Evolutionary conservation across 2,329 filamentous ascomycete genomes (phyloP).

Genomic region (Delphinella strobiligena): DNA sequence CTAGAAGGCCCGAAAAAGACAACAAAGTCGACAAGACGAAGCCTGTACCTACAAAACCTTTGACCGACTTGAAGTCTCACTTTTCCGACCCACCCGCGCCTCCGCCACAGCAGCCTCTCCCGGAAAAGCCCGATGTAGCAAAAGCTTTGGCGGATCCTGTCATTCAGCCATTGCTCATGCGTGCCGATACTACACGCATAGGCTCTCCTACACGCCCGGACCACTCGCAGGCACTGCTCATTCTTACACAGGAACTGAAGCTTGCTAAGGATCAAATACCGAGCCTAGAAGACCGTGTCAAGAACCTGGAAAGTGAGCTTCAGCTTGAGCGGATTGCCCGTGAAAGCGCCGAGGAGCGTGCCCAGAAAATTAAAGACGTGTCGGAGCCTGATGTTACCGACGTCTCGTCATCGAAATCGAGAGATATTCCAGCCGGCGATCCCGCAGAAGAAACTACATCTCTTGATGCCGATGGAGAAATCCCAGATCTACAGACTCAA

Average conservation of each 20-base stretch:
- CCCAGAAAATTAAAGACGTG: conserved; percentile 52
- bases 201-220: conserved; percentile 49
- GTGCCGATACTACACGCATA: conserved; percentile 61
- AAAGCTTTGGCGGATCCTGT: conserved; percentile 34
- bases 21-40: conserved; percentile 33
- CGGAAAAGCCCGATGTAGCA: conserved; percentile 74
- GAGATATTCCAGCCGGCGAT: not conserved
- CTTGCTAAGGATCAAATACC: conserved; percentile 79
- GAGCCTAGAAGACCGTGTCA: conserved; percentile 65
- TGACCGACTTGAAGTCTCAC: conserved; percentile 64
- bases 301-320: conserved; percentile 67
- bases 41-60: conserved; percentile 43
- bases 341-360: conserved; percentile 71
- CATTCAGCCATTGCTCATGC: conserved; percentile 53
- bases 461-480: not conserved
- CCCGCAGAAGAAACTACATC: conserved; percentile 19
- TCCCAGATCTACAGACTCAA: conserved; percentile 49
- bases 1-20: conserved; percentile 29
- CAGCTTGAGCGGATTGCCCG: conserved; percentile 70
- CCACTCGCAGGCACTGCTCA: conserved; percentile 60
- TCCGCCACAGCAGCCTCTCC: conserved; percentile 82
- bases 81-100: conserved; percentile 91
- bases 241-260: conserved; percentile 73
- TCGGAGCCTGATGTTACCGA: conserved; percentile 39
- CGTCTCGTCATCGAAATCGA: conserved; percentile 19